A percentile compares a stretch with the other conserved stretches of the same genome.
phyloP scores from a whole-genome alignment of 768 basidiomycete genomes.

The Podaxis sp. region DNA sequence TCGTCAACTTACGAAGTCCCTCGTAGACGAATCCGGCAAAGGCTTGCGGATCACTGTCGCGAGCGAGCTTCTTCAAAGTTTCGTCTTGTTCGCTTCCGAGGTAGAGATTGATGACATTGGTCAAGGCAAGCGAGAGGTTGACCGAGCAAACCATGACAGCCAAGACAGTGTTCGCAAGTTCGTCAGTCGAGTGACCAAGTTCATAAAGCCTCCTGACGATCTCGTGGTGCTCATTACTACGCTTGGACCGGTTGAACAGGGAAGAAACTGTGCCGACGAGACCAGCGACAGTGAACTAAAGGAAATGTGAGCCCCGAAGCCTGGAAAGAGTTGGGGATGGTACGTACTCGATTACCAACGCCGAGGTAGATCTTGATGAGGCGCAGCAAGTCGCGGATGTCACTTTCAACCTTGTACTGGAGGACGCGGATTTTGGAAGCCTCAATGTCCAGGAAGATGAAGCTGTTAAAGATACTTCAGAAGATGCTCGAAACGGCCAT shows the following conservation, averaged over 20 bases:
- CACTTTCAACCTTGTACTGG: conserved; percentile 47
- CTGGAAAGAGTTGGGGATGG: not conserved
- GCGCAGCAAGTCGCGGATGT: conserved; percentile 52
- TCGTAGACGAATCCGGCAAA: conserved; percentile 65
- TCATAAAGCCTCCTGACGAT: conserved; percentile 58
- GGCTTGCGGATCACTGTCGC: conserved; percentile 30
- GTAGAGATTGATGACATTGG: conserved; percentile 66
- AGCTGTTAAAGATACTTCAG: conserved; percentile 41
- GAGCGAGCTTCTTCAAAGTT: conserved; percentile 36
- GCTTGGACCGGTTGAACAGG: conserved; percentile 45
- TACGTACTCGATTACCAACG: conserved; percentile 41
- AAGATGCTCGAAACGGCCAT: not conserved
- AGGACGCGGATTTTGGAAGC: conserved; percentile 56
- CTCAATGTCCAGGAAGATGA: conserved; percentile 74
- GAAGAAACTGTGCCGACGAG: conserved; percentile 46
- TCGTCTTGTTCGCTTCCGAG: conserved; percentile 48
- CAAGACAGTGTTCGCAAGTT: conserved; percentile 67
- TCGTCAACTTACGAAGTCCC: conserved; percentile 56
- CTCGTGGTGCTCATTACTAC: conserved; percentile 45
- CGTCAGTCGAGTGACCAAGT: conserved; percentile 55
- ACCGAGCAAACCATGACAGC: conserved; percentile 70
- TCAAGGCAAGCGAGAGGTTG: conserved; percentile 68
- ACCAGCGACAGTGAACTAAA: conserved; percentile 34
- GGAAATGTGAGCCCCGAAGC: not conserved
- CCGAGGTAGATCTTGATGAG: conserved; percentile 57